These are phyloP conservation scores for Asterella californica DNA, from an alignment of 225 moss, liverwort and hornwort genomes.

Conservation along the genomic window DNA sequence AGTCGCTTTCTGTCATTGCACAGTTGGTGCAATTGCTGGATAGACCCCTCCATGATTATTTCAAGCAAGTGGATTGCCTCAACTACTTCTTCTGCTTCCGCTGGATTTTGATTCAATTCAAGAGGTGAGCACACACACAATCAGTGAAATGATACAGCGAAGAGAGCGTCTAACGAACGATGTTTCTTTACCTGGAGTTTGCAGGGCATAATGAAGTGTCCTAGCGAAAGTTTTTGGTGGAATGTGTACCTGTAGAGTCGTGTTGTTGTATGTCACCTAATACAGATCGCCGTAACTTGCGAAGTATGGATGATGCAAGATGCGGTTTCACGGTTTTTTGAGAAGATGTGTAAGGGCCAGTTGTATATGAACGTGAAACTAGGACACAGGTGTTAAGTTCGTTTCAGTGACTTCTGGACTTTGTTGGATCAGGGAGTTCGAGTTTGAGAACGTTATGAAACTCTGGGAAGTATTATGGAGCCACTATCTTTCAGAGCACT, in stretches of 20 bases:
- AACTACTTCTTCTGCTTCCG: constrained; percentile 99
- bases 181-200: no score
- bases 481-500: constrained; percentile 84
- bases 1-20: background rate
- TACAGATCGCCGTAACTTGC: no score
- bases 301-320: background rate
- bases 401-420: background rate
- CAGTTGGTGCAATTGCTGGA: constrained; percentile 96
- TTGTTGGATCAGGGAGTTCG: constrained; percentile 68
- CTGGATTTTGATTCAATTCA: constrained; percentile 97
- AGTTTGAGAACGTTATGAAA: constrained; percentile 71
- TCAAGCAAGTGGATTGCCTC: constrained; percentile 88
- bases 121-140: constrained; percentile 53
- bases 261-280: background rate
- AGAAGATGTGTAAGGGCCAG: background rate
- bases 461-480: constrained; percentile 99
- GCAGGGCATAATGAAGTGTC: background rate
- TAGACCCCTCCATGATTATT: constrained; percentile 86
- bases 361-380: background rate
- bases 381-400: background rate
- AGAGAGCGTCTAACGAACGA: background rate
- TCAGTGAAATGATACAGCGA: background rate
- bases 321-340: background rate
- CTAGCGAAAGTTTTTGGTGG: background rate
- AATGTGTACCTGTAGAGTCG: background rate